Evolutionary conservation across 1,284 basidiomycete species (phyloP).

Genomic region (Grifola frondosa): DNA sequence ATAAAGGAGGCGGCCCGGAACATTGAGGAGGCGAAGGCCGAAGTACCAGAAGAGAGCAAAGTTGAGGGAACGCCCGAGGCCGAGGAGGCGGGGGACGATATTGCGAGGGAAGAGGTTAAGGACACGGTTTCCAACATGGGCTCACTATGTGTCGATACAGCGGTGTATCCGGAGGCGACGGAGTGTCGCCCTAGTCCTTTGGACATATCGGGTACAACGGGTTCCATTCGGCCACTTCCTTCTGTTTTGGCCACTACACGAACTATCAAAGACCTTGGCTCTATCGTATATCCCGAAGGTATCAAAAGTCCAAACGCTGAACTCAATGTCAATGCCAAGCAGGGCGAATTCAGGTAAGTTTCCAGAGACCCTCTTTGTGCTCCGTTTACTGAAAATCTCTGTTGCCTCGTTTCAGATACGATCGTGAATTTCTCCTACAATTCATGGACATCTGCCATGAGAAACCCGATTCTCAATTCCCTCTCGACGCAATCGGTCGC

Average conservation of each 20-base stretch:
- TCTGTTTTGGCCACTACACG: constrained; percentile 73
- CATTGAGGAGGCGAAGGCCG: constrained; percentile 29
- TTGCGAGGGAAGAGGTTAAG: constrained; percentile 36
- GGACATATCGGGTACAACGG: constrained; percentile 55
- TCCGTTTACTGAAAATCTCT: not conserved
- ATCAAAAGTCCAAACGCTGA: constrained; percentile 81
- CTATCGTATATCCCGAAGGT: constrained; percentile 80
- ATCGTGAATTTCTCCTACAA: constrained; percentile 95
- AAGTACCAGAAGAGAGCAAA: constrained; percentile 36
- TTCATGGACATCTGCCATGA: constrained; percentile 95
- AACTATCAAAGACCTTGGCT: constrained; percentile 78
- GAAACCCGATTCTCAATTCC: constrained; percentile 86
- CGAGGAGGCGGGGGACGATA: constrained; percentile 17
- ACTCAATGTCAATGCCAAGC: constrained; percentile 82
- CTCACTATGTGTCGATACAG: constrained; percentile 60
- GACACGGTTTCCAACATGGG: constrained; percentile 41
- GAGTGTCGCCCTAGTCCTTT: constrained; percentile 67
- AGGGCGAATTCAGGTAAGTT: constrained; percentile 83
- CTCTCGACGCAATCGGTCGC: constrained; percentile 88
- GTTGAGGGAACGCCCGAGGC: constrained; percentile 39
- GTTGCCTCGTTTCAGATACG: constrained; percentile 79
- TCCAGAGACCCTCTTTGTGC: constrained; percentile 7
- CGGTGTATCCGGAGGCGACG: constrained; percentile 33
- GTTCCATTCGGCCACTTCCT: constrained; percentile 45
- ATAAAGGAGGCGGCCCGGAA: constrained; percentile 26